Conservation (phyloP, 179 eudicot species). For the Amaranthus tricolor region DNA sequence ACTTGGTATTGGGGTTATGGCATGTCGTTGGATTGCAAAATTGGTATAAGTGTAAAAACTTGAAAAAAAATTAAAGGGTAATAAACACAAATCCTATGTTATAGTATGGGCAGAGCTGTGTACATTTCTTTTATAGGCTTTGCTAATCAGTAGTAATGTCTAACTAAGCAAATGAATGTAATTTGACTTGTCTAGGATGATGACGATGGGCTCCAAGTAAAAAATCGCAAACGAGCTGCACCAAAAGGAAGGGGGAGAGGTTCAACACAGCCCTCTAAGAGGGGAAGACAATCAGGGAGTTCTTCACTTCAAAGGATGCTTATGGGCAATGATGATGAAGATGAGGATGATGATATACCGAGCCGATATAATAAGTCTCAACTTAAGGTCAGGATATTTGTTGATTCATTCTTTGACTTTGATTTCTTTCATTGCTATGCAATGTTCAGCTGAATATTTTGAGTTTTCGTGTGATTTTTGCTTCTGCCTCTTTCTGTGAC, state of each 20-base stretch:
- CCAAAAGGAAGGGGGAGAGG: constrained; percentile 88
- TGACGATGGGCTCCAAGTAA: constrained; percentile 43
- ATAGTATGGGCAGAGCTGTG: background rate
- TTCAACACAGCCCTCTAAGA: constrained; percentile 61
- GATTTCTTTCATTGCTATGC: constrained; percentile 3
- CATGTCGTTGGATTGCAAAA: background rate
- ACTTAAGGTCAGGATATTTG: constrained; percentile 57
- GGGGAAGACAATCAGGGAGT: constrained; percentile 75
- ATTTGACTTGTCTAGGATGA: constrained; percentile 47
- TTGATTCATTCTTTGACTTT: background rate
- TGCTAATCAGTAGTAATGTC: background rate
- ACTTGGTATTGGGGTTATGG: too few species aligned
- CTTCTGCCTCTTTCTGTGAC: background rate
- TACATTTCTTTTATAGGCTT: background rate
- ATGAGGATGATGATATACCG: constrained; percentile 57
- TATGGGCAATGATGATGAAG: constrained; percentile 52
- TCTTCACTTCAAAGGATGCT: constrained; percentile 66
- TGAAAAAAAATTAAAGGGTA: background rate
- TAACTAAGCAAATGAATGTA: background rate
- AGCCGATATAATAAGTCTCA: constrained; percentile 56
- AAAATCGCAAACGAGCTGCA: constrained; percentile 82
- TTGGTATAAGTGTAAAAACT: background rate
- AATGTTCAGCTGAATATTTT: background rate
- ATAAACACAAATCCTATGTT: background rate
- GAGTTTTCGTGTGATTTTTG: background rate